Evolutionary conservation across 345 rosid species (phyloP).

Genomic region (Microthlaspi erraticum): DNA sequence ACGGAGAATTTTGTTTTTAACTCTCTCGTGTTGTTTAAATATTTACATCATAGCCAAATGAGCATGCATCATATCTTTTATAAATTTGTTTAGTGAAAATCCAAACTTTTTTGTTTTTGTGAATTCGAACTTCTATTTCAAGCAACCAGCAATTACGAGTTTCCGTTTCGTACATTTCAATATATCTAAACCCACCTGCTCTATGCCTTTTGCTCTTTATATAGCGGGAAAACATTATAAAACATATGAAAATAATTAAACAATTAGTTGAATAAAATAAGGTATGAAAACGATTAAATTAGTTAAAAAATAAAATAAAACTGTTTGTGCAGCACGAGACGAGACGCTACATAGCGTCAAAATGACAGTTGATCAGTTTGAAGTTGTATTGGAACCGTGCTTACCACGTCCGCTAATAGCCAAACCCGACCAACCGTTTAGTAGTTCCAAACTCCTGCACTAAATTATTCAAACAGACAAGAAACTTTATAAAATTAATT

Average conservation of each 20-base stretch:
- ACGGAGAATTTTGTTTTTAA: too few relatives aligned
- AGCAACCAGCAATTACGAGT: slow-evolving; percentile 3
- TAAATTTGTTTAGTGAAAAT: not conserved
- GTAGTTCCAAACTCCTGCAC: slow-evolving; percentile 21
- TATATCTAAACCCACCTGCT: not conserved
- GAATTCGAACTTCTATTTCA: slow-evolving; percentile 23
- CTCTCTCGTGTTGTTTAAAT: not conserved
- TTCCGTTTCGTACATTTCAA: not conserved
- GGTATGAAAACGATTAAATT: not conserved
- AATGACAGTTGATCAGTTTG: slow-evolving; percentile 41
- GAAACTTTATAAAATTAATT: not conserved
- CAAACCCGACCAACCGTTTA: slow-evolving; percentile 38
- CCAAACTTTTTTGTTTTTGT: too few relatives aligned
- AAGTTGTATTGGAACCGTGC: slow-evolving; percentile 24
- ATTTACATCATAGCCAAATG: not conserved
- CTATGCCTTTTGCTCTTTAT: not conserved
- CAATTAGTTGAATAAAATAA: not conserved
- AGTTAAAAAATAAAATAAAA: not conserved
- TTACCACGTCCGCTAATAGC: slow-evolving; percentile 33
- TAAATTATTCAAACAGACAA: slow-evolving; percentile 1
- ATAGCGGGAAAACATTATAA: not conserved
- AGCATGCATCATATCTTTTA: not conserved
- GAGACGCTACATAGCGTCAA: slow-evolving; percentile 38
- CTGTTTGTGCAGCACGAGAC: slow-evolving; percentile 26
- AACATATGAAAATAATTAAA: not conserved